These are phyloP conservation scores for Vitrella brassicaformis DNA, from an alignment of 73 alveolate species.

Conservation along the genomic window DNA sequence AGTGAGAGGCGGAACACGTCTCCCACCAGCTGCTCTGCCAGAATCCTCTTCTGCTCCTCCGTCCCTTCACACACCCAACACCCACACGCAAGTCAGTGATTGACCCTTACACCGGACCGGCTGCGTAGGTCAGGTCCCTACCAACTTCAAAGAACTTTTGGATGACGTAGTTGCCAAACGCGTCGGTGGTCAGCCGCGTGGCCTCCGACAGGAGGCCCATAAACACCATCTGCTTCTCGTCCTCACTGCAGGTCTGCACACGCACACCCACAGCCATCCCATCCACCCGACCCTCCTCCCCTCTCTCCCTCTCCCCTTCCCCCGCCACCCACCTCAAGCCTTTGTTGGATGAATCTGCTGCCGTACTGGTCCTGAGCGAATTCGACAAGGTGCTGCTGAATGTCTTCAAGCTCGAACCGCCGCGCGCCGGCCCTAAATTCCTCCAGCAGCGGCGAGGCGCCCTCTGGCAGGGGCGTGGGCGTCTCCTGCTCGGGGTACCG, in stretches of 20 bases:
- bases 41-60: conserved; percentile 42
- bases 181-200: conserved; percentile 62
- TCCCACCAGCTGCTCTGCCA: conserved; percentile 61
- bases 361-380: background rate
- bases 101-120: background rate
- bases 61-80: conserved; percentile 27
- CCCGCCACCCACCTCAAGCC: too few relatives aligned
- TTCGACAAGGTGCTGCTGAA: background rate
- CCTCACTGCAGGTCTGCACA: background rate
- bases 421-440: background rate
- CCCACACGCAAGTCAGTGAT: background rate
- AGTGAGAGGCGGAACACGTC: conserved; percentile 58
- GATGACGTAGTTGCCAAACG: conserved; percentile 82
- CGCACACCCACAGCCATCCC: too few relatives aligned
- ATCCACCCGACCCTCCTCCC: too few relatives aligned
- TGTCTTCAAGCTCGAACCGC: background rate
- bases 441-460: background rate
- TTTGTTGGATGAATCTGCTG: too few relatives aligned
- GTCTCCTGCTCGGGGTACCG: too few relatives aligned
- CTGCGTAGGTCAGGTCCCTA: conserved; percentile 58
- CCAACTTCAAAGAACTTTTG: conserved; percentile 74
- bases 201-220: background rate
- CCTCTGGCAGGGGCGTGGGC: background rate
- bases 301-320: too few relatives aligned
- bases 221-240: background rate